Evolutionary conservation across 2,329 filamentous ascomycete genomes (phyloP).

Genomic region (Calonectria pauciramosa): DNA sequence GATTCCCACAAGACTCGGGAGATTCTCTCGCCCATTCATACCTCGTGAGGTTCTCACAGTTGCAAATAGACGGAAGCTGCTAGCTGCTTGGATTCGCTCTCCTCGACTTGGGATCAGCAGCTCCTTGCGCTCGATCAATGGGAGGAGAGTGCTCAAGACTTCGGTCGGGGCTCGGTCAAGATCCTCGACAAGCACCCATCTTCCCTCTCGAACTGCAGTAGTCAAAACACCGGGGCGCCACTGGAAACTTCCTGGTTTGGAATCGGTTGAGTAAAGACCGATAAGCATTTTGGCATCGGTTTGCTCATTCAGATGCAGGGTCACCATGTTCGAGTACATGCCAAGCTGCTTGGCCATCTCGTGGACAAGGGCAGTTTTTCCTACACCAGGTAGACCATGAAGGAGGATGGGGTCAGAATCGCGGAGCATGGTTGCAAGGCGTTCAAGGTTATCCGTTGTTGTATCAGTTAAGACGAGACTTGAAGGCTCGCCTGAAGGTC

Average conservation of each 20-base stretch:
- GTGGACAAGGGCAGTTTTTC: conserved; percentile 89
- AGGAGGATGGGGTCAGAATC: conserved; percentile 81
- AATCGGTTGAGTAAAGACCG: conserved; percentile 92
- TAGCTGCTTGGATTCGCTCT: conserved; percentile 85
- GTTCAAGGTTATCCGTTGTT: conserved; percentile 78
- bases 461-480: conserved; percentile 79
- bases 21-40: conserved; percentile 74
- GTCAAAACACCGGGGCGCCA: conserved; percentile 96
- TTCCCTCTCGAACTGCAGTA: conserved; percentile 91
- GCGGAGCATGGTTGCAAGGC: conserved; percentile 77
- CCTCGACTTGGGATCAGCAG: conserved; percentile 90
- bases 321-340: conserved; percentile 87
- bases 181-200: conserved; percentile 98
- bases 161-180: conserved; percentile 95
- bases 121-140: conserved; percentile 92
- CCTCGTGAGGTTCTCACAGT: conserved; percentile 86
- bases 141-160: conserved; percentile 91
- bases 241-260: conserved; percentile 87
- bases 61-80: conserved; percentile 91
- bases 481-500: conserved; percentile 60
- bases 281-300: conserved; percentile 97
- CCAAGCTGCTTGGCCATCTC: conserved; percentile 86
- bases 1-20: conserved; percentile 83
- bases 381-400: conserved; percentile 85
- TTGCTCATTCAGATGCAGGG: conserved; percentile 96